Percentiles rank a stretch among this genome's conserved stretches.
phyloP scores from a whole-genome alignment of 306 rosid genomes.

The Cucurbita argyrosperma region DNA sequence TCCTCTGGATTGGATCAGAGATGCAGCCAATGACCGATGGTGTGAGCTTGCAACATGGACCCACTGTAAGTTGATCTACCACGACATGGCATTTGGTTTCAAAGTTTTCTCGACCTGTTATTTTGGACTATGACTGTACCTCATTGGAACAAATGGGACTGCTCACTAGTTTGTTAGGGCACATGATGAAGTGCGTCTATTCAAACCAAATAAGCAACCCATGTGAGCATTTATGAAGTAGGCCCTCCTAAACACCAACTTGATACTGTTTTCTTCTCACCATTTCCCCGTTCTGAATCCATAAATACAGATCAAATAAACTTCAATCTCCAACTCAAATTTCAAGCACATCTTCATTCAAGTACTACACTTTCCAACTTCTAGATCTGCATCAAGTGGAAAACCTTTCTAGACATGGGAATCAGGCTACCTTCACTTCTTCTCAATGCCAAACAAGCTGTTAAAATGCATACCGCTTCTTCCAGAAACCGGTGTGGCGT shows the following conservation, averaged over 20 bases:
- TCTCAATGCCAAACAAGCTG: neutral
- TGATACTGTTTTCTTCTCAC: neutral
- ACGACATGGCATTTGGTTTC: neutral
- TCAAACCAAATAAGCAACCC: neutral
- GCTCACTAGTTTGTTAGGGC: neutral
- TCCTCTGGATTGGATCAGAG: neutral
- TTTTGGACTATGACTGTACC: neutral
- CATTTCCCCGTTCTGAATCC: neutral
- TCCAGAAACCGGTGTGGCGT: slow-evolving; percentile 6
- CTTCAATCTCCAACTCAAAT: neutral
- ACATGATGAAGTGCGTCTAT: neutral
- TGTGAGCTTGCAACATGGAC: neutral
- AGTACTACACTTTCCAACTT: neutral
- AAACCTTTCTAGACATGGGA: neutral
- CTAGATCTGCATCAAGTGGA: neutral
- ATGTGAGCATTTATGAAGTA: slow-evolving; percentile 5
- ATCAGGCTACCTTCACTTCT: slow-evolving; percentile 9
- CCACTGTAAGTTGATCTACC: neutral
- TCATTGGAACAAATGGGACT: neutral
- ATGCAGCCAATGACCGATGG: neutral
- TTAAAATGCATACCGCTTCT: neutral
- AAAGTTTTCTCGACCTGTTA: neutral
- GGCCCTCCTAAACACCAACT: neutral
- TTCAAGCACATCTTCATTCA: neutral
- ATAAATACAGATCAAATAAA: slow-evolving; percentile 1